A percentile compares a stretch with the other conserved stretches of the same genome.
Conservation (phyloP, 352 stramenopile species). For the Thalassiosira livingstoniorum region DNA sequence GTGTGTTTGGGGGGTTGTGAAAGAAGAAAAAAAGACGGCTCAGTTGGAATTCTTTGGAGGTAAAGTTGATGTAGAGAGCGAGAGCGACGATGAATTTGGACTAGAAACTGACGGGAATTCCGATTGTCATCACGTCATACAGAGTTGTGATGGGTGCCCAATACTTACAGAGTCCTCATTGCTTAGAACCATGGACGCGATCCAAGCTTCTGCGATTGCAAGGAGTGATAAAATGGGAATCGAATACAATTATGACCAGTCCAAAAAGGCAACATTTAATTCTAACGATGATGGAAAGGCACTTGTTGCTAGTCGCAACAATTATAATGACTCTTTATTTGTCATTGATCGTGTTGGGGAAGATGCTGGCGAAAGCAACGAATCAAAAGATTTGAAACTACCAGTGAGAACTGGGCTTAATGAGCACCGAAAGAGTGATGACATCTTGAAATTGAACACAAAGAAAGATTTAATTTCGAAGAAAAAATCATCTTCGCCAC, state of each 20-base stretch:
- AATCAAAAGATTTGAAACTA: conserved; percentile 5
- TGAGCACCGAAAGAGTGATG: neutral
- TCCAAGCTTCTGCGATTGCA: conserved; percentile 30
- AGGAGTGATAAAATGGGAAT: too few relatives aligned
- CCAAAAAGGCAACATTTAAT: too few relatives aligned
- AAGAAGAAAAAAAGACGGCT: conserved; percentile 17
- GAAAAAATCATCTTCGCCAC: neutral
- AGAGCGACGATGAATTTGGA: conserved; percentile 15
- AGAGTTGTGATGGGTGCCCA: conserved; percentile 12
- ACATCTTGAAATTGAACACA: neutral
- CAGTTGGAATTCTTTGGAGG: conserved; percentile 25
- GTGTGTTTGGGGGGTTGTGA: conserved; percentile 73
- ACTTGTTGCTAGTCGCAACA: neutral
- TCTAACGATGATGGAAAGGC: conserved; percentile 7
- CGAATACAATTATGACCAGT: too few relatives aligned
- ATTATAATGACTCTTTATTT: conserved; percentile 54
- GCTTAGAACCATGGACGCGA: conserved; percentile 49
- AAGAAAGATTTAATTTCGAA: neutral
- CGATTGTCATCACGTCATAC: conserved; percentile 12
- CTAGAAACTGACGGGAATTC: too few relatives aligned
- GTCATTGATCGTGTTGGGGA: conserved; percentile 63
- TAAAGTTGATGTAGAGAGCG: conserved; percentile 13
- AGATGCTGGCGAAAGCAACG: neutral
- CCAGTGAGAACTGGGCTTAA: conserved; percentile 4
- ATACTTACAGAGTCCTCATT: conserved; percentile 56